phyloP scores from a whole-genome alignment of 257 asterid species.

The Paraleonurus japonicus region DNA sequence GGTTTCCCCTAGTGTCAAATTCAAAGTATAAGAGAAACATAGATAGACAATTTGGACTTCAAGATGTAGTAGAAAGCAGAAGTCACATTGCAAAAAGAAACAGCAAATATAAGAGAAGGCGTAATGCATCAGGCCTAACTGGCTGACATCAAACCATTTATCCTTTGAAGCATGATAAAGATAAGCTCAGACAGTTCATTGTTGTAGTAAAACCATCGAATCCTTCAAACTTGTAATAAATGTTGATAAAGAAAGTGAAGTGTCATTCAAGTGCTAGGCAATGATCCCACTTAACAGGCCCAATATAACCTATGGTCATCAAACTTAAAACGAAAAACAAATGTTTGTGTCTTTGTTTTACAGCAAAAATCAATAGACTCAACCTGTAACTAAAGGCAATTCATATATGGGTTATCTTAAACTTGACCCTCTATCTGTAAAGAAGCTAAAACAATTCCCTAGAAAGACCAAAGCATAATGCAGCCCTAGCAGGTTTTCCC shows the following conservation, averaged over 20 bases:
- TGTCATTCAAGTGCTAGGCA: neutral
- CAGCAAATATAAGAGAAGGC: neutral
- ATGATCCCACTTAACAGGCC: neutral
- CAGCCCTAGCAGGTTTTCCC: constrained; percentile 1
- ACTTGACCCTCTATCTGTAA: neutral
- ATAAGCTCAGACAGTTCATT: neutral
- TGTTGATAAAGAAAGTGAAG: constrained; percentile 10
- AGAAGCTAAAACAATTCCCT: neutral
- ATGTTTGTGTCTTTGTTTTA: neutral
- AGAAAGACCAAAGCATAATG: neutral
- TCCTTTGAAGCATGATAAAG: neutral
- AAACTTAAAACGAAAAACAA: neutral
- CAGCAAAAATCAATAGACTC: neutral
- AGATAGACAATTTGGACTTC: neutral
- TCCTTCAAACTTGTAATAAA: neutral
- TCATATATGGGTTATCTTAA: neutral
- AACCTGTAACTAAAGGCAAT: constrained; percentile 8
- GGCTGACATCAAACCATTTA: neutral
- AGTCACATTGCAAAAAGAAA: neutral
- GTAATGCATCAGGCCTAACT: neutral
- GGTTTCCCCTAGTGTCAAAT: neutral
- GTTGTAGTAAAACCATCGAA: neutral
- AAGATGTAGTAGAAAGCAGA: neutral
- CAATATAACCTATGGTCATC: neutral
- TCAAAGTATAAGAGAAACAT: neutral